These are phyloP conservation scores for Rhododendron simsii DNA, from an alignment of 148 eudicot genomes.

Conservation along the genomic window DNA sequence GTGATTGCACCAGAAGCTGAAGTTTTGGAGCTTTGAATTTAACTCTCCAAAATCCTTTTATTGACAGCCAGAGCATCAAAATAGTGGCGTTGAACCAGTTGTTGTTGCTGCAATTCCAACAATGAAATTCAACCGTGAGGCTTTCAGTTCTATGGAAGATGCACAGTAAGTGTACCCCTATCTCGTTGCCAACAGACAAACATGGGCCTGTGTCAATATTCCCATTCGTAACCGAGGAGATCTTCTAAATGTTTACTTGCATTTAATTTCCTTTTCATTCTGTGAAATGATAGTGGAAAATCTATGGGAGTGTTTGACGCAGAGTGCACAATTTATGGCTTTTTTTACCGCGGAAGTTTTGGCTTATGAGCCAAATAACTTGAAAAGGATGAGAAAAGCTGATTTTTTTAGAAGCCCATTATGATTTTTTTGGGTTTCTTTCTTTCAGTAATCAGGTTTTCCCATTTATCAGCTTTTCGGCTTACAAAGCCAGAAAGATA, in stretches of 20 bases:
- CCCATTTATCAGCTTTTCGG: background rate
- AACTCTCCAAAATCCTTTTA: background rate
- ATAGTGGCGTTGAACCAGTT: constrained; percentile 49
- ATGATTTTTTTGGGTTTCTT: background rate
- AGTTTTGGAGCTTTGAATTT: background rate
- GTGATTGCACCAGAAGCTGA: background rate
- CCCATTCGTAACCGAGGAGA: background rate
- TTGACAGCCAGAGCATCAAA: constrained; percentile 52
- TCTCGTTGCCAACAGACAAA: background rate
- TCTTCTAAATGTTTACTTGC: background rate
- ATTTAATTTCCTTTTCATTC: background rate
- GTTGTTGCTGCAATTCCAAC: constrained; percentile 71
- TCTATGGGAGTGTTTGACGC: background rate
- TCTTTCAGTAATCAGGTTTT: background rate
- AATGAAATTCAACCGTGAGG: constrained; percentile 48
- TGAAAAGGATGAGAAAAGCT: background rate
- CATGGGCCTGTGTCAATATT: background rate
- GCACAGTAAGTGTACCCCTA: constrained; percentile 41
- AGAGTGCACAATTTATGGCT: background rate
- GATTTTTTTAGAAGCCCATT: background rate
- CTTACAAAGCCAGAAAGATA: background rate
- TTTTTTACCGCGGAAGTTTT: background rate
- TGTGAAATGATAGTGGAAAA: background rate
- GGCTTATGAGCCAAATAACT: background rate
- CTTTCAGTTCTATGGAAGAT: constrained; percentile 51